Evolutionary conservation across 139 green algal genomes (phyloP).

Genomic region (Coelastrella sp.): DNA sequence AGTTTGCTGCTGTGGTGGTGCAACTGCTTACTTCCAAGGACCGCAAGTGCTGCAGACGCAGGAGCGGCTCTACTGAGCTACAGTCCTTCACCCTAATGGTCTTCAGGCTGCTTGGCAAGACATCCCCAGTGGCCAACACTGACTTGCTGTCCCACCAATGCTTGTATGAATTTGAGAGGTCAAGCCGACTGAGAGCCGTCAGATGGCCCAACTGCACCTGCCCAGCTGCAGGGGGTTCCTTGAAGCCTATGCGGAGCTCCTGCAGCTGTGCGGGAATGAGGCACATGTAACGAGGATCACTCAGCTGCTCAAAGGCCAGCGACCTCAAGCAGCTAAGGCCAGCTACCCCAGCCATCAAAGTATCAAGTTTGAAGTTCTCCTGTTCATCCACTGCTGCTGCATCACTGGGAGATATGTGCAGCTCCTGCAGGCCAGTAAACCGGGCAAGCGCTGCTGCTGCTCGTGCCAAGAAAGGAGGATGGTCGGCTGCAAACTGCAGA

Average conservation of each 20-base stretch:
- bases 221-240: background rate
- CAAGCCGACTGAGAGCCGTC: background rate
- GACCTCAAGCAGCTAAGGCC: background rate
- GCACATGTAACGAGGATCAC: background rate
- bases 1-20: background rate
- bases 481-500: background rate
- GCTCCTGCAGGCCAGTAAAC: background rate
- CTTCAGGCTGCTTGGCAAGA: background rate
- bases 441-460: background rate
- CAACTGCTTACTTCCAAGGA: background rate
- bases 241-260: background rate
- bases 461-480: background rate
- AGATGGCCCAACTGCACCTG: background rate
- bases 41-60: background rate
- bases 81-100: background rate
- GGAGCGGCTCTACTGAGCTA: background rate
- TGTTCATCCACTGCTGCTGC: background rate
- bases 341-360: background rate
- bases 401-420: background rate
- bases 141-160: constrained; percentile 1
- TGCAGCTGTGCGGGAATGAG: background rate
- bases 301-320: background rate
- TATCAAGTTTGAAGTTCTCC: background rate
- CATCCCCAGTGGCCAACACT: background rate
- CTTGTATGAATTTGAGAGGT: background rate